Evolutionary conservation across 2,329 filamentous ascomycete species (phyloP).

Genomic region (Penicillium sp.): DNA sequence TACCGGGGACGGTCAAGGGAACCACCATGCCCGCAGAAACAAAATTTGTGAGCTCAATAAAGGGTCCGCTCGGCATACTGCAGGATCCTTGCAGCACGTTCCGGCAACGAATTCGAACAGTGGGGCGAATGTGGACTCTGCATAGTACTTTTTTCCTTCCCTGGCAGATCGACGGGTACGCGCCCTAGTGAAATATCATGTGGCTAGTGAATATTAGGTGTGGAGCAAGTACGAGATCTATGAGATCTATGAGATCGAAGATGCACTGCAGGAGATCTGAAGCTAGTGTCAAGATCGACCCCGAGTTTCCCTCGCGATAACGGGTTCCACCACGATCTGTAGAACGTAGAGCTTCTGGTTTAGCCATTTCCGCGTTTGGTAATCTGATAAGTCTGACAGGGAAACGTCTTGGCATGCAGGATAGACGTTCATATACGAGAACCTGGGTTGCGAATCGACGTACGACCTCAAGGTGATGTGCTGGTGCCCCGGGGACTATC

Average conservation of each 20-base stretch:
- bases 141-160: not conserved
- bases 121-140: slow-evolving; percentile 4
- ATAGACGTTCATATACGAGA: slow-evolving; percentile 17
- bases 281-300: slow-evolving; percentile 18
- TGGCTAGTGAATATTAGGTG: not conserved
- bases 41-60: slow-evolving; percentile 14
- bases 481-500: not conserved
- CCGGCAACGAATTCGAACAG: slow-evolving; percentile 10
- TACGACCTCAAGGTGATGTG: not conserved
- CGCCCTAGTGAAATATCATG: not conserved
- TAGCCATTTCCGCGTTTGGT: not conserved
- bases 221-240: slow-evolving; percentile 15
- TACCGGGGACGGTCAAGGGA: slow-evolving; percentile 16
- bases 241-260: slow-evolving; percentile 21
- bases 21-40: slow-evolving; percentile 4
- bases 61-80: slow-evolving; percentile 6
- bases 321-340: slow-evolving; percentile 7
- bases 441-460: not conserved
- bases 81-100: slow-evolving; percentile 27
- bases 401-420: slow-evolving; percentile 16
- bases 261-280: slow-evolving; percentile 21
- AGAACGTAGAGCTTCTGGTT: slow-evolving; percentile 4
- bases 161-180: slow-evolving; percentile 1
- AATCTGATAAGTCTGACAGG: slow-evolving; percentile 6
- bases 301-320: slow-evolving; percentile 2